Percentiles rank a stretch among this genome's conserved stretches.
Evolutionary conservation across 495 filamentous ascomycete genomes (phyloP).

Genomic region (Wilcoxina mikolae): DNA sequence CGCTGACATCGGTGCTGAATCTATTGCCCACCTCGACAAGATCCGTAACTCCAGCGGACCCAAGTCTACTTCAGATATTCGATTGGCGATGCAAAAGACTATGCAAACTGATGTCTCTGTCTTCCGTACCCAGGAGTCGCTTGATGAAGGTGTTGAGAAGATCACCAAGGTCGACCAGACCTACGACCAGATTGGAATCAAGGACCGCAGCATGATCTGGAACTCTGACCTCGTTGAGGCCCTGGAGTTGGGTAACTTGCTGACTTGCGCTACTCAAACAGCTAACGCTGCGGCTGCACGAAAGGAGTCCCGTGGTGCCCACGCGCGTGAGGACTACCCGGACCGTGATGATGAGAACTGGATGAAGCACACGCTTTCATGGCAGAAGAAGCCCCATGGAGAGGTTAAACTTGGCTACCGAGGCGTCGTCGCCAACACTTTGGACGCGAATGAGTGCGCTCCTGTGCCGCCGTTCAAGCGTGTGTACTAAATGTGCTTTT

Average conservation of each 20-base stretch:
- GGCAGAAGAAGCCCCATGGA: slow-evolving; percentile 77
- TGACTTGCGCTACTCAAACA: slow-evolving; percentile 94
- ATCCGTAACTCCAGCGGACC: slow-evolving; percentile 70
- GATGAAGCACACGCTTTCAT: slow-evolving; percentile 97
- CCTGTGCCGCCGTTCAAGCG: slow-evolving; percentile 77
- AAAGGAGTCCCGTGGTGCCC: slow-evolving; percentile 87
- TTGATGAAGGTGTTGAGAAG: slow-evolving; percentile 71
- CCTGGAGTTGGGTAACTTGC: slow-evolving; percentile 76
- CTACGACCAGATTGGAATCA: slow-evolving; percentile 73
- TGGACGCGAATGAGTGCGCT: slow-evolving; percentile 84
- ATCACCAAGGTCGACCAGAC: slow-evolving; percentile 67
- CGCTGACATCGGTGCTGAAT: slow-evolving; percentile 71
- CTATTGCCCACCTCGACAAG: slow-evolving; percentile 73
- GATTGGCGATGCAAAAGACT: slow-evolving; percentile 86
- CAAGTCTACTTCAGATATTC: slow-evolving; percentile 72
- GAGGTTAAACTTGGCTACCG: slow-evolving; percentile 65
- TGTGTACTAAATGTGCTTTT: slow-evolving; percentile 46
- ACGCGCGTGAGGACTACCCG: slow-evolving; percentile 89
- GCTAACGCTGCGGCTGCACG: slow-evolving; percentile 70
- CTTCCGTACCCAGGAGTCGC: slow-evolving; percentile 84
- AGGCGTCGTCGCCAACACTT: slow-evolving; percentile 56
- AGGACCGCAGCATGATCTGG: slow-evolving; percentile 99
- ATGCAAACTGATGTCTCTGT: slow-evolving; percentile 97
- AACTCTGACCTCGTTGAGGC: slow-evolving; percentile 95
- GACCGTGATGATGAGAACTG: slow-evolving; percentile 85